Base-by-base conservation (phyloP, 164 flowering plant species). In the Malania oleifera region DNA sequence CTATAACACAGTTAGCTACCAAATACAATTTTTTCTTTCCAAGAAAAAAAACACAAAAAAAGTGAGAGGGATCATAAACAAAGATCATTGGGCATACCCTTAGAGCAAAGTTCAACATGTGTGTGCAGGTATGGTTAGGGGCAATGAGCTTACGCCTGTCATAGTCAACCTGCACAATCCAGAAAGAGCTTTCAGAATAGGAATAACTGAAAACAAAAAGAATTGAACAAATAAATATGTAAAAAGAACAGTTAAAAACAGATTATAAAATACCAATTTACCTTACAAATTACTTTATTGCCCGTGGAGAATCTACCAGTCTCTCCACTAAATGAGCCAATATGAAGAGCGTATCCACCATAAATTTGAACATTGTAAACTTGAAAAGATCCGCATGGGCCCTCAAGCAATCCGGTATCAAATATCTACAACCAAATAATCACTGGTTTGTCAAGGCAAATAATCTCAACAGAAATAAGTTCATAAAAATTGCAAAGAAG, bases 91-190 rank as follows among this genome's bases (percentile, higher is more conserved):
- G n/a, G 35, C 69, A 57, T 76, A 93, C 99, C 93, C 84, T 76
- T 17, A 95, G 86, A 47, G 99, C 99, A 78, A 79, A 95, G 63
- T 95, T 95, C 69, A 95, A 68, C 91, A 95, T 87, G 78, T 95
- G 99, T 18, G 99, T 95, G 63, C 99, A 95, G 3, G 99, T 95
- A 73, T 95, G 99, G 68, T 95, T 95, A 17, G 99, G 99, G 41
- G 97, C 99, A 77, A 91, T 85, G 56, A 77, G 84, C 47, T 72
- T 76, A 50, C 99, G 89, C 61, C 99, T 76, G 9, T 77, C 83
- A 64, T 88, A 95, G 79, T 95, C 89, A 70, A 93, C 99, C 99
- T 93, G 77, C 43, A 55, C 60, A 68, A 52, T 60, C 19, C 50
- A 66, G 55, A 25, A 38, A 59, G n/a, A n/a, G 26, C 25, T 40